Percentiles rank a stretch among this genome's conserved stretches.
Evolutionary conservation across 768 basidiomycete species (phyloP).

Genomic region (Gloeophyllum trabeum): DNA sequence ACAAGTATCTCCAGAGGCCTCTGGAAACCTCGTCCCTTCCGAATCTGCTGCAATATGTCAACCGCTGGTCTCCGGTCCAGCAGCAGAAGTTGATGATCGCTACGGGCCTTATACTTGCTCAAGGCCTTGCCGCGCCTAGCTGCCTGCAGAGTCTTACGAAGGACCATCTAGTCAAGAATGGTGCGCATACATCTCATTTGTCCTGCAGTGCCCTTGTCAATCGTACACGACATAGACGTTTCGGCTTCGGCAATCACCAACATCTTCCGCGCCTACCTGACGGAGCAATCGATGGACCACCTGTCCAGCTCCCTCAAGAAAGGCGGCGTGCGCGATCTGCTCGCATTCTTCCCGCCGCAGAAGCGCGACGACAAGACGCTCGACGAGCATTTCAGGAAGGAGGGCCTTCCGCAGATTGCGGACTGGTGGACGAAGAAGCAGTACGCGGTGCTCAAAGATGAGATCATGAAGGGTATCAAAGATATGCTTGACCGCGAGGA

Average conservation of each 20-base stretch:
- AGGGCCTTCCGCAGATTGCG: slow-evolving; percentile 64
- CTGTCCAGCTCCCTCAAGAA: slow-evolving; percentile 73
- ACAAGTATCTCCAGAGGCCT: slow-evolving; percentile 98
- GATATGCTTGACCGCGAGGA: slow-evolving; percentile 66
- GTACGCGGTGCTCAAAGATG: slow-evolving; percentile 71
- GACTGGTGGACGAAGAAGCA: slow-evolving; percentile 96
- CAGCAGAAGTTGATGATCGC: slow-evolving; percentile 79
- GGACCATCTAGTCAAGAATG: slow-evolving; percentile 94
- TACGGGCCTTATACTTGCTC: slow-evolving; percentile 72
- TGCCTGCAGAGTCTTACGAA: slow-evolving; percentile 79
- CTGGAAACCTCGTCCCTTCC: slow-evolving; percentile 82
- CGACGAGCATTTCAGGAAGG: slow-evolving; percentile 81
- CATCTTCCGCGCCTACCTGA: slow-evolving; percentile 74
- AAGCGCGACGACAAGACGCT: slow-evolving; percentile 65
- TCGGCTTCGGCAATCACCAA: slow-evolving; percentile 65
- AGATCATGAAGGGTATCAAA: slow-evolving; percentile 55
- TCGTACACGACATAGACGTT: slow-evolving; percentile 48
- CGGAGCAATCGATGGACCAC: slow-evolving; percentile 83
- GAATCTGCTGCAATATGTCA: slow-evolving; percentile 76
- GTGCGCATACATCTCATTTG: too few species aligned
- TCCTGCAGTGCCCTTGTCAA: too few species aligned
- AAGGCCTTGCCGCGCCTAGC: slow-evolving; percentile 68
- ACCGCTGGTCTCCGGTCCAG: slow-evolving; percentile 70
- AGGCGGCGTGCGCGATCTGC: slow-evolving; percentile 77
- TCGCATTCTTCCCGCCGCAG: slow-evolving; percentile 79